phyloP scores from a whole-genome alignment of 1,284 basidiomycete species.

The Cryptococcus maquisensis region DNA sequence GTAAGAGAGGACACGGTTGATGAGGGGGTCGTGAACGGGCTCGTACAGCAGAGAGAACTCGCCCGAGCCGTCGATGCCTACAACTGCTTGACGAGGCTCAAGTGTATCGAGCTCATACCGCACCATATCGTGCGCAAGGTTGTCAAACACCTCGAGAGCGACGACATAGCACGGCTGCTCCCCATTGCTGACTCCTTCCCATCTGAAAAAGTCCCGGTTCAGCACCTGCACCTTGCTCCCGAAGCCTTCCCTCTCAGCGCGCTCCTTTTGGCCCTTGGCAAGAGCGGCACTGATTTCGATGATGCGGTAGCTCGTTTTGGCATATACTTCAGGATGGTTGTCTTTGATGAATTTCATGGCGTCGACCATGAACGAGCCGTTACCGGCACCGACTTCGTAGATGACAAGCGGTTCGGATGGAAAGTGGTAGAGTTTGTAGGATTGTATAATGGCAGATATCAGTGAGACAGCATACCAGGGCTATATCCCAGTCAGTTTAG shows the following conservation, averaged over 20 bases:
- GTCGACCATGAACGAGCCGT: constrained; percentile 87
- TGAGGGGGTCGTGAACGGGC: constrained; percentile 77
- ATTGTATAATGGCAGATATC: constrained; percentile 78
- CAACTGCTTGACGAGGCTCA: constrained; percentile 76
- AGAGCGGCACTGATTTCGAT: constrained; percentile 87
- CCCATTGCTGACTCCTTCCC: constrained; percentile 61
- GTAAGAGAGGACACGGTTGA: constrained; percentile 58
- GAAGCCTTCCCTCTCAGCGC: constrained; percentile 53
- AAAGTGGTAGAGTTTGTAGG: constrained; percentile 90
- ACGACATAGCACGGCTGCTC: constrained; percentile 85
- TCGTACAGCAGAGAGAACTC: constrained; percentile 85
- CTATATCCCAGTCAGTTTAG: constrained; percentile 49
- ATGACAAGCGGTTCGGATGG: constrained; percentile 93
- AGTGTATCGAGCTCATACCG: constrained; percentile 77
- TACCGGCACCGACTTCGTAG: constrained; percentile 97
- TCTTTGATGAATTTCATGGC: constrained; percentile 75
- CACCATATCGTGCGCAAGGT: constrained; percentile 93
- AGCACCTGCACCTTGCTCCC: constrained; percentile 67
- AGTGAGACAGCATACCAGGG: constrained; percentile 92
- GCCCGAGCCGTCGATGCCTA: constrained; percentile 74
- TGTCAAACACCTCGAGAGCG: constrained; percentile 95
- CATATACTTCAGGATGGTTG: constrained; percentile 84
- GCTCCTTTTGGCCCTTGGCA: constrained; percentile 64
- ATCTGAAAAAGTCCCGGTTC: constrained; percentile 83
- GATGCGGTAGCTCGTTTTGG: constrained; percentile 75